Conservation (phyloP, 805 yeast genomes). For the Saturnispora serradocipensis region DNA sequence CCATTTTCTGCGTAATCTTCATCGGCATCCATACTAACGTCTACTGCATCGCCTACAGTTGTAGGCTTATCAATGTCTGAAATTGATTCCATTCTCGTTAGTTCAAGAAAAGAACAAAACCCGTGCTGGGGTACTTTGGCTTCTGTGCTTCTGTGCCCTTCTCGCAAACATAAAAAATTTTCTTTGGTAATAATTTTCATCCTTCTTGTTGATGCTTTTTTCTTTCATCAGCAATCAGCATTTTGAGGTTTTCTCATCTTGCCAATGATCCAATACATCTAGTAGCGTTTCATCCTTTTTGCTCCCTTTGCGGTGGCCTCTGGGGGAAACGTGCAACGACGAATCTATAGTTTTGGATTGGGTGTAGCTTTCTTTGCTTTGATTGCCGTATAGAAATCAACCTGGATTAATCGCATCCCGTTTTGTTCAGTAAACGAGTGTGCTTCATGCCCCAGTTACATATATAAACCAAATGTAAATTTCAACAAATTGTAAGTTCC, state of each 20-base stretch:
- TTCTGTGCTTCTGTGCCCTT: neutral
- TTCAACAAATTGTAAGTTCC: too few relatives aligned
- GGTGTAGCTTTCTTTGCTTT: neutral
- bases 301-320: neutral
- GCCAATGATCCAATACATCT: neutral
- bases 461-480: neutral
- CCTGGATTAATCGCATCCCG: constrained; percentile 11
- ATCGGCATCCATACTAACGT: neutral
- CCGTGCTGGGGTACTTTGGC: neutral
- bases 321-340: neutral
- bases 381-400: constrained; percentile 2
- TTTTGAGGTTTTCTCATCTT: constrained; percentile 8
- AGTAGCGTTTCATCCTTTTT: neutral
- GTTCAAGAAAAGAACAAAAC: neutral
- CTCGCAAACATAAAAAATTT: neutral
- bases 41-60: neutral
- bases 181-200: neutral
- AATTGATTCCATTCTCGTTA: neutral
- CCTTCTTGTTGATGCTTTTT: neutral
- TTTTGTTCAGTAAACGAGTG: constrained; percentile 5
- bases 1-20: neutral
- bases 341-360: neutral
- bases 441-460: constrained; percentile 11
- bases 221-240: constrained; percentile 3
- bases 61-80: neutral